Conservation (phyloP, 768 basidiomycete genomes). For the Mycena vitilis region DNA sequence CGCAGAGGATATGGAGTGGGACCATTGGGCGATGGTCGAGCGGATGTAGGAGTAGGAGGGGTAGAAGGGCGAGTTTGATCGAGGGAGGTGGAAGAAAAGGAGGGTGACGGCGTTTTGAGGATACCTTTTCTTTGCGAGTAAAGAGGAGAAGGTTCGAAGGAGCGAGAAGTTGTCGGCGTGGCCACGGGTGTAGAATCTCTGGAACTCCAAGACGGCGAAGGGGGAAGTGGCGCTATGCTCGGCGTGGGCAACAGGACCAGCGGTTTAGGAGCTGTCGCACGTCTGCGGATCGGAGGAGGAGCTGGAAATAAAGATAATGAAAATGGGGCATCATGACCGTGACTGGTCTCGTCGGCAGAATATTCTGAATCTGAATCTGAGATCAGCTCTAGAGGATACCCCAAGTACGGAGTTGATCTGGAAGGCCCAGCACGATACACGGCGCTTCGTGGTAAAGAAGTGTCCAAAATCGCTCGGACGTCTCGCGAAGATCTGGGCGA, state of each 20-base stretch:
- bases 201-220: constrained; percentile 48
- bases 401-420: constrained; percentile 26
- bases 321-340: constrained; percentile 21
- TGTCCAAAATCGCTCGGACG: constrained; percentile 12
- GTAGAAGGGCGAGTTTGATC: constrained; percentile 52
- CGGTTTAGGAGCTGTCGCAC: constrained; percentile 48
- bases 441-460: constrained; percentile 1
- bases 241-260: constrained; percentile 50
- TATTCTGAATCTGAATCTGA: constrained; percentile 39
- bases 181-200: constrained; percentile 56
- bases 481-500: background rate
- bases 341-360: constrained; percentile 31
- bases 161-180: constrained; percentile 54
- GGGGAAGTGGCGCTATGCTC: constrained; percentile 45
- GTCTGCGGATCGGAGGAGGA: constrained; percentile 54
- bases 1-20: constrained; percentile 10
- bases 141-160: constrained; percentile 12
- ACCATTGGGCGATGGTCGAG: background rate
- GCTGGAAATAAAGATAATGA: constrained; percentile 51
- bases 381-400: constrained; percentile 3
- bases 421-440: constrained; percentile 21
- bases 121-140: constrained; percentile 35
- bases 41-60: constrained; percentile 45
- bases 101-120: constrained; percentile 41
- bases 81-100: constrained; percentile 44